Percentiles rank a stretch among this genome's conserved stretches.
Conservation (phyloP, 495 filamentous ascomycete genomes). For the Talaromyces proteolyticus region DNA sequence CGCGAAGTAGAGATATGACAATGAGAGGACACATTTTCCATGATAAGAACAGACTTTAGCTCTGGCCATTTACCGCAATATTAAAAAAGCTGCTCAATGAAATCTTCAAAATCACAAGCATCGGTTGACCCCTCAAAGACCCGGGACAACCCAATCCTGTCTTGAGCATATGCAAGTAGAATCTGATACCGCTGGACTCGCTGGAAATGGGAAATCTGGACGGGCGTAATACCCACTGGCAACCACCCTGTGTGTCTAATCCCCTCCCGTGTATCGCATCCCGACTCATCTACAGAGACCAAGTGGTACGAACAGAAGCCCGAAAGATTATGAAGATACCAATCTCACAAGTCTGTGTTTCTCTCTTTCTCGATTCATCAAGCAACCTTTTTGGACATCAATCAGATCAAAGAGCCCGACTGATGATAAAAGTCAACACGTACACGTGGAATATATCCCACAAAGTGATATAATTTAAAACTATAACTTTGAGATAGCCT, state of each 20-base stretch:
- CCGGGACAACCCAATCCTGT: constrained; percentile 23
- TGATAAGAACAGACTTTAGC: constrained; percentile 22
- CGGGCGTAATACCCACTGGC: constrained; percentile 17
- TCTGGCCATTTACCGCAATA: constrained; percentile 29
- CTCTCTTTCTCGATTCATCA: constrained; percentile 8
- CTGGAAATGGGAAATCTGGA: constrained; percentile 21
- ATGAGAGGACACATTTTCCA: not conserved
- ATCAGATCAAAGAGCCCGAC: constrained; percentile 10
- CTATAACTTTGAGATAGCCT: too few relatives aligned
- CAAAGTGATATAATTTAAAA: too few relatives aligned
- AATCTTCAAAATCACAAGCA: constrained; percentile 27
- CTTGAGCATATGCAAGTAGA: constrained; percentile 24
- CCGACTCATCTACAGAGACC: constrained; percentile 25
- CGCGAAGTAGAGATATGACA: too few relatives aligned
- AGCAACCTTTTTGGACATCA: constrained; percentile 13
- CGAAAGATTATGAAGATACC: constrained; percentile 24
- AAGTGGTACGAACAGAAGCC: constrained; percentile 19
- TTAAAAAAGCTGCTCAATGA: constrained; percentile 29
- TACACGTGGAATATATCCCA: too few relatives aligned
- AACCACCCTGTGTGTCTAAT: constrained; percentile 19
- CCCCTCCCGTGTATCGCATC: too few relatives aligned
- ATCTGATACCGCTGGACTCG: constrained; percentile 28
- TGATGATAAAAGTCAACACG: too few relatives aligned
- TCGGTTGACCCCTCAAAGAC: constrained; percentile 30
- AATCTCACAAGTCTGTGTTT: constrained; percentile 26